A percentile compares a stretch with the other conserved stretches of the same genome.
Conservation (phyloP, 1,139 yeast species). For the Insectozyma bohioensis region DNA sequence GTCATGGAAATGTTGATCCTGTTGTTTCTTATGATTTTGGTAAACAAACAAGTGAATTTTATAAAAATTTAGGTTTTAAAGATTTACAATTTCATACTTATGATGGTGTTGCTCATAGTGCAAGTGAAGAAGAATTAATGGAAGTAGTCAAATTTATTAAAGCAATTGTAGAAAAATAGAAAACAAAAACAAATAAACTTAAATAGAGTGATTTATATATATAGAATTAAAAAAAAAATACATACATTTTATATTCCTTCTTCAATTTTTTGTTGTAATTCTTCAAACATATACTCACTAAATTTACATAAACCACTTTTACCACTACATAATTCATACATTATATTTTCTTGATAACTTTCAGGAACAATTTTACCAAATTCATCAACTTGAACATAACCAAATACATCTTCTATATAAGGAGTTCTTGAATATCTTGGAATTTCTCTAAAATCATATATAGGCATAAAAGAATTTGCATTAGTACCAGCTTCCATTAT, state of each 20-base stretch:
- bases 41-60: conserved; percentile 45
- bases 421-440: conserved; percentile 73
- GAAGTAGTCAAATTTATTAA: conserved; percentile 58
- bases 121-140: conserved; percentile 62
- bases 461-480: conserved; percentile 63
- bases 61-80: conserved; percentile 49
- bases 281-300: conserved; percentile 53
- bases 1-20: conserved; percentile 83
- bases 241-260: not conserved
- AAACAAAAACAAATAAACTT: not conserved
- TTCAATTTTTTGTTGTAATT: conserved; percentile 28
- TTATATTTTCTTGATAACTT: conserved; percentile 57
- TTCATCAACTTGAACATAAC: conserved; percentile 62
- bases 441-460: conserved; percentile 67
- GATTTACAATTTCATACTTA: conserved; percentile 60
- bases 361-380: conserved; percentile 54
- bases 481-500: conserved; percentile 62
- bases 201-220: not conserved
- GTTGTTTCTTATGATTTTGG: conserved; percentile 56
- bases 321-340: conserved; percentile 59
- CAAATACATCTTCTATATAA: conserved; percentile 69
- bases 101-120: conserved; percentile 64
- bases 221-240: not conserved
- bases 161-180: conserved; percentile 12
- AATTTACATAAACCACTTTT: conserved; percentile 56